Conservation (phyloP, 2,329 filamentous ascomycete genomes). For the Fusarium cicatricum region DNA sequence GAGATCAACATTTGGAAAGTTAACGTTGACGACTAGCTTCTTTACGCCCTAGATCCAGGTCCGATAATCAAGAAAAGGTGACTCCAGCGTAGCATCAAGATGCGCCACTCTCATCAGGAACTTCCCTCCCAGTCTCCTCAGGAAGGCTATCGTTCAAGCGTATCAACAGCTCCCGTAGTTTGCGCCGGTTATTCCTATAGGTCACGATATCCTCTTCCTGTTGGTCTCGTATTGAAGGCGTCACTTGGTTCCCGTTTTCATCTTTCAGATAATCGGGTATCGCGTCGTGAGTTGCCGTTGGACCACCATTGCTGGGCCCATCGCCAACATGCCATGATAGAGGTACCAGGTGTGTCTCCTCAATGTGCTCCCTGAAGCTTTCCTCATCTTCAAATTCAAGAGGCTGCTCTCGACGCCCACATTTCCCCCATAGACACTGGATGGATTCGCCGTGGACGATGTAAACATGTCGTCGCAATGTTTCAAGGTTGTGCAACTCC, state of each 20-base stretch:
- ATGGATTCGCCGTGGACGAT: conserved; percentile 55
- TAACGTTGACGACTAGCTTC: conserved; percentile 8
- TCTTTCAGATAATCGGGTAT: conserved; percentile 62
- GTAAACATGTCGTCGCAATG: conserved; percentile 62
- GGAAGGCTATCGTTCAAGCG: conserved; percentile 57
- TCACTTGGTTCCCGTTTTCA: conserved; percentile 62
- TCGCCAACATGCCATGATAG: conserved; percentile 68
- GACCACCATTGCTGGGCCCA: conserved; percentile 56
- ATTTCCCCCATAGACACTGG: conserved; percentile 47
- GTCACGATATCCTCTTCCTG: conserved; percentile 58
- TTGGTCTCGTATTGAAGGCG: conserved; percentile 63
- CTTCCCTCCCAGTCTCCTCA: conserved; percentile 50
- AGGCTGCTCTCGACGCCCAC: conserved; percentile 29
- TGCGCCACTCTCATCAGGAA: conserved; percentile 19
- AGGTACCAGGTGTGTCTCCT: conserved; percentile 61
- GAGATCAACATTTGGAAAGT: neutral
- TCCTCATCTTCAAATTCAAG: conserved; percentile 48
- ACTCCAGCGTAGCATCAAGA: neutral
- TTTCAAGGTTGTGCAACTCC: conserved; percentile 69
- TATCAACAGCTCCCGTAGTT: conserved; percentile 54
- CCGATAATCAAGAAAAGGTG: neutral
- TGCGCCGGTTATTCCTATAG: conserved; percentile 54
- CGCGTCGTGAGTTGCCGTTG: conserved; percentile 37
- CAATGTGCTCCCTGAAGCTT: conserved; percentile 60
- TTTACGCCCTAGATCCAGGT: neutral